phyloP scores from a whole-genome alignment of 2,329 filamentous ascomycete genomes.

The Didymella keratinophila region DNA sequence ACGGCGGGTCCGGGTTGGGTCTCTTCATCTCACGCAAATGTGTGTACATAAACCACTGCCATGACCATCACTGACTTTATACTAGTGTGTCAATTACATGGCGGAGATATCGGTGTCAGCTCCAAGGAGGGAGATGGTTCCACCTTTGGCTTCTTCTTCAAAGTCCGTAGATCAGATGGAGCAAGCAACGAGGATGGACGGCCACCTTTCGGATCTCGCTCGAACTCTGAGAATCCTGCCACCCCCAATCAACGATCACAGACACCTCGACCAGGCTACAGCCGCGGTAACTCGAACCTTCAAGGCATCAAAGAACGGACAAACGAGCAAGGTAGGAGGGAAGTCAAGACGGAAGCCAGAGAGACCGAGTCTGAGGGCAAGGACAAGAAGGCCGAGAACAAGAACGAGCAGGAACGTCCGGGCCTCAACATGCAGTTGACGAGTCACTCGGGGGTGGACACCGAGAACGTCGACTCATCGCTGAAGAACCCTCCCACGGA shows the following conservation, averaged over 20 bases:
- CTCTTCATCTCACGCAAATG: constrained; percentile 51
- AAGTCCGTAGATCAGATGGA: constrained; percentile 39
- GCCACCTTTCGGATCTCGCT: constrained; percentile 36
- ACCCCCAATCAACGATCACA: constrained; percentile 22
- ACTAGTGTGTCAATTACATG: constrained; percentile 48
- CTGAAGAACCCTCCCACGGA: constrained; percentile 47
- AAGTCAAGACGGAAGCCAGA: constrained; percentile 18
- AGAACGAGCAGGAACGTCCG: background rate
- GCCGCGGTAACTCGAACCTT: constrained; percentile 39
- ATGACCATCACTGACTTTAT: background rate
- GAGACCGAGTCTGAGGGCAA: background rate
- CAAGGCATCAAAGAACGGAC: constrained; percentile 35
- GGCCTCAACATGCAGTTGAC: constrained; percentile 22
- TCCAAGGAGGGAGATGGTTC: constrained; percentile 47
- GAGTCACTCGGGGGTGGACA: constrained; percentile 31
- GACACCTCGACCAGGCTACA: constrained; percentile 37
- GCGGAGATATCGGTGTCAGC: constrained; percentile 50
- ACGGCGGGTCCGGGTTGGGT: constrained; percentile 53
- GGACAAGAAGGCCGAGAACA: background rate
- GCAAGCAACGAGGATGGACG: constrained; percentile 31
- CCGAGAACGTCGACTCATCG: constrained; percentile 25
- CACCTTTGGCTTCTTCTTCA: constrained; percentile 51
- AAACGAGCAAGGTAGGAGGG: constrained; percentile 19
- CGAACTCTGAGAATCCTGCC: constrained; percentile 32
- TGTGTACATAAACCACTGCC: constrained; percentile 19